A percentile compares a stretch with the other conserved stretches of the same genome.
phyloP scores from a whole-genome alignment of 192 early-diverging fungal genomes.

The Dissophora globulifera region DNA sequence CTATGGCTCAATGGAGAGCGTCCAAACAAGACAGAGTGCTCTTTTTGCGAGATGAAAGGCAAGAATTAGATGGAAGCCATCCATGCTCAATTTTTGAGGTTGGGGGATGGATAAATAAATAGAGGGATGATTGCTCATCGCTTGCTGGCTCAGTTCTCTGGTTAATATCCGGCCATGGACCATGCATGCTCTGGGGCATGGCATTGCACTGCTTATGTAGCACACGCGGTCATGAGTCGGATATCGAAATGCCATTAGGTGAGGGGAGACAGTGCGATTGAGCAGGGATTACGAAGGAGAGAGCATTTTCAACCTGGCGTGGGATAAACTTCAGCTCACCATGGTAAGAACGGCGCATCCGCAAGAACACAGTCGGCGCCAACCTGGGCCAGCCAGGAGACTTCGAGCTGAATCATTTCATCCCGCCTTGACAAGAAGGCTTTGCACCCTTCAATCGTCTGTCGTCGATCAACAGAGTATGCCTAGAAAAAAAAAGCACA shows the following conservation, averaged over 20 bases:
- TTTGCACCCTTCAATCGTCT: conserved; percentile 62
- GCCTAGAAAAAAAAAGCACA: conserved; percentile 39
- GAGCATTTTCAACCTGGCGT: no score
- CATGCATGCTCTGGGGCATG: no score
- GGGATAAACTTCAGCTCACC: conserved; percentile 57
- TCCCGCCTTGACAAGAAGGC: conserved; percentile 55
- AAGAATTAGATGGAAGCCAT: no score
- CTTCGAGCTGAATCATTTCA: conserved; percentile 56
- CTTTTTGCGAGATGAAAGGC: no score
- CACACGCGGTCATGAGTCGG: neutral
- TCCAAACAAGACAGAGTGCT: no score
- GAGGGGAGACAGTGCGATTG: neutral
- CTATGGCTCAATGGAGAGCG: no score
- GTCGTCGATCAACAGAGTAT: conserved; percentile 65
- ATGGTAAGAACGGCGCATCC: conserved; percentile 69
- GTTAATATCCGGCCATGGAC: no score
- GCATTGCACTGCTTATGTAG: neutral
- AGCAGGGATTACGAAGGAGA: no score
- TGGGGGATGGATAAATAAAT: no score
- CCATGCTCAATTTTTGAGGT: no score
- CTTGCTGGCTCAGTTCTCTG: no score
- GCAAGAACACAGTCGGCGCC: conserved; percentile 65
- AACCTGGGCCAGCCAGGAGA: conserved; percentile 61
- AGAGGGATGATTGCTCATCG: no score
- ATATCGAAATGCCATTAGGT: neutral